Evolutionary conservation across 2,329 filamentous ascomycete species (phyloP), one percentile per base, ranked within the genome.

Genomic region (Madurella mycetomatis): DNA sequence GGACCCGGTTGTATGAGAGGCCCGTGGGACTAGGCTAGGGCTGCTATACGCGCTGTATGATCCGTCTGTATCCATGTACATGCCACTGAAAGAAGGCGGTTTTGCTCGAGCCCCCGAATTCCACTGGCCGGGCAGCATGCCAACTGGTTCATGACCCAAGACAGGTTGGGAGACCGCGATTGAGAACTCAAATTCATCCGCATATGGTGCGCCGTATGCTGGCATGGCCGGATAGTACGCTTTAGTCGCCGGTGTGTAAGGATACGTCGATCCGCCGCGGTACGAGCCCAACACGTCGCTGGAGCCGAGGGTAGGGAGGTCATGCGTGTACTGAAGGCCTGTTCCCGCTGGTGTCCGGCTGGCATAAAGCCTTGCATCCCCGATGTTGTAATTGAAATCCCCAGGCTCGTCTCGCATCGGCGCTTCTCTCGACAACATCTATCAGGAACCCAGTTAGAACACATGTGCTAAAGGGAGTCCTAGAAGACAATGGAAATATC

Each of bases 381-480:
- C 64, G 30, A 72, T 54, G 47, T 67, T 69, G 57, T 74, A 74
- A 4, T 55, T 60, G 31, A 71, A 74, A 1, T 71, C 67, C 34
- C 48, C 60, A 9, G 58, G 47, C 2, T 72, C 67, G 49, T 66
- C 64, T 34, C 67, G 65, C 2, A 73, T 45, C 1, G 64, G 68
- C 5, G 70, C 67, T 60, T 74, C 72, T 46, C 66, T 66, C 1
- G 72, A 73, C 15, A 67, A 67, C 4, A 73, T 71, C 72, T 74
- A 59, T n/a, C 18, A n/a, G 37, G 11, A 54, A 12, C 34, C 16
- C 46, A n/a, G 43, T 56, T 34, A 61, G 51, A 47, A 16, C 18
- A 37, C 51, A 16, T 16, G 44, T 9, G 11, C 13, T 9, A 4
- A 4, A 15, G 34, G 34, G 34, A 15, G 34, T 37, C 11, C 4